A percentile compares a stretch with the other conserved stretches of the same genome.
These are phyloP conservation scores for Exutisphaerella laricina DNA, from an alignment of 2,329 filamentous ascomycete species.

Conservation along the genomic window DNA sequence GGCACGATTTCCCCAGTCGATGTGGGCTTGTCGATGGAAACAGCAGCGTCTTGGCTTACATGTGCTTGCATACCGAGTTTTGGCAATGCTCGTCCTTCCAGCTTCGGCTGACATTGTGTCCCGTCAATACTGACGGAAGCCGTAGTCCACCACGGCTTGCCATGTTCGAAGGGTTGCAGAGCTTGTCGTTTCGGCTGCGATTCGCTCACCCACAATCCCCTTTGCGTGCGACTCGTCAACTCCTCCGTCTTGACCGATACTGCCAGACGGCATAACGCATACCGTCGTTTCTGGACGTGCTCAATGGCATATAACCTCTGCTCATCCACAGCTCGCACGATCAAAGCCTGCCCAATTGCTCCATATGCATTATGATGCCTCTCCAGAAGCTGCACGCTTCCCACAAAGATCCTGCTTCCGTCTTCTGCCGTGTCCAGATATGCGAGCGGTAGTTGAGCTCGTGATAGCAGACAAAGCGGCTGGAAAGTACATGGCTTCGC, in stretches of 20 bases:
- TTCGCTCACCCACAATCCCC: conserved; percentile 30
- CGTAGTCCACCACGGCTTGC: conserved; percentile 24
- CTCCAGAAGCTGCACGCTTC: conserved; percentile 58
- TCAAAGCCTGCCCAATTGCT: conserved; percentile 52
- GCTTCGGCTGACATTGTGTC: not conserved
- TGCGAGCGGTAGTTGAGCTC: conserved; percentile 56
- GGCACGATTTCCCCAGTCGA: too few species aligned
- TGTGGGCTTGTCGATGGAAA: not conserved
- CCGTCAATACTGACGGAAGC: conserved; percentile 14
- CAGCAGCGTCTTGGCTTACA: not conserved
- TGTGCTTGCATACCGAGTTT: not conserved
- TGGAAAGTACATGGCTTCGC: conserved; percentile 25
- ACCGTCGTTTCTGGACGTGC: conserved; percentile 55
- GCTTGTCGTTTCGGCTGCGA: conserved; percentile 18
- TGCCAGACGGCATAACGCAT: conserved; percentile 63
- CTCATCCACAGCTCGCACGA: conserved; percentile 55
- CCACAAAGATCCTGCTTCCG: conserved; percentile 54
- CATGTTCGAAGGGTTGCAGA: conserved; percentile 9
- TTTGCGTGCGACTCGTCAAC: conserved; percentile 37
- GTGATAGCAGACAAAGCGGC: conserved; percentile 47
- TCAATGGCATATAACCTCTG: conserved; percentile 59
- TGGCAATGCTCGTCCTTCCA: not conserved
- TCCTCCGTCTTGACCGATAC: conserved; percentile 58
- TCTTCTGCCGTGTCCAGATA: conserved; percentile 53
- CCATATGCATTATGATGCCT: too few species aligned